These are phyloP conservation scores for Nigrospora sphaerica DNA, from an alignment of 2,329 filamentous ascomycete species.

Conservation along the genomic window DNA sequence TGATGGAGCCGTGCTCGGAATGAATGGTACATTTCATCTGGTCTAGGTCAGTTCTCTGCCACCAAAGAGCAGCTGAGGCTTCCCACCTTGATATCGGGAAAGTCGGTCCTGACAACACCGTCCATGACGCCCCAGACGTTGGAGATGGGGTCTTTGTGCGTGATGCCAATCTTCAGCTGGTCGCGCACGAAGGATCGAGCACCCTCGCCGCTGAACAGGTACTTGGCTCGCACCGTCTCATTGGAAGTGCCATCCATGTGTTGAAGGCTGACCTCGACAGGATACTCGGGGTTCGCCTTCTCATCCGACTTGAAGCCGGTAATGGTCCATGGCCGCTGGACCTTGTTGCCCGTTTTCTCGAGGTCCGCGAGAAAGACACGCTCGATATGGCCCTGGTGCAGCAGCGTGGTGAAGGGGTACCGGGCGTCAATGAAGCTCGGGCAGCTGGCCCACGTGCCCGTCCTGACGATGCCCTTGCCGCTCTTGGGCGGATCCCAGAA, in stretches of 20 bases:
- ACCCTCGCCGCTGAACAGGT: constrained; percentile 66
- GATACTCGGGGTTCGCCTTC: constrained; percentile 55
- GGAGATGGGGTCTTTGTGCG: constrained; percentile 61
- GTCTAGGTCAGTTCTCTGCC: constrained; percentile 32
- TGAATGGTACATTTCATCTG: constrained; percentile 72
- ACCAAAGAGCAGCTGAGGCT: no score
- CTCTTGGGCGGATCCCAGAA: constrained; percentile 62
- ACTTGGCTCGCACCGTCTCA: constrained; percentile 63
- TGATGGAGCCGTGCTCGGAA: constrained; percentile 66
- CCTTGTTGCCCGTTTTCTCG: constrained; percentile 48
- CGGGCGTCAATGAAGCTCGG: constrained; percentile 73
- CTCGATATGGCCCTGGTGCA: constrained; percentile 68
- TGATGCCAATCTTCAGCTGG: constrained; percentile 62
- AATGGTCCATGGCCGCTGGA: constrained; percentile 62
- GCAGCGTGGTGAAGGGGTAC: constrained; percentile 62
- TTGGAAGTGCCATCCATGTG: constrained; percentile 65
- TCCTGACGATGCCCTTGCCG: constrained; percentile 53
- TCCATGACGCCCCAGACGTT: constrained; percentile 75
- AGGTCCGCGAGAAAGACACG: constrained; percentile 62
- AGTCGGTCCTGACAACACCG: constrained; percentile 63
- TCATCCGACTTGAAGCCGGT: constrained; percentile 53
- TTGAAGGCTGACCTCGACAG: constrained; percentile 70
- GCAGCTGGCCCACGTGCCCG: constrained; percentile 78
- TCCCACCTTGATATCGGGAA: constrained; percentile 63
- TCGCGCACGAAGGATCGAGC: constrained; percentile 60